A percentile compares a stretch with the other conserved stretches of the same genome.
phyloP scores from a whole-genome alignment of 1,284 basidiomycete genomes.

The Ustilago trichophora region DNA sequence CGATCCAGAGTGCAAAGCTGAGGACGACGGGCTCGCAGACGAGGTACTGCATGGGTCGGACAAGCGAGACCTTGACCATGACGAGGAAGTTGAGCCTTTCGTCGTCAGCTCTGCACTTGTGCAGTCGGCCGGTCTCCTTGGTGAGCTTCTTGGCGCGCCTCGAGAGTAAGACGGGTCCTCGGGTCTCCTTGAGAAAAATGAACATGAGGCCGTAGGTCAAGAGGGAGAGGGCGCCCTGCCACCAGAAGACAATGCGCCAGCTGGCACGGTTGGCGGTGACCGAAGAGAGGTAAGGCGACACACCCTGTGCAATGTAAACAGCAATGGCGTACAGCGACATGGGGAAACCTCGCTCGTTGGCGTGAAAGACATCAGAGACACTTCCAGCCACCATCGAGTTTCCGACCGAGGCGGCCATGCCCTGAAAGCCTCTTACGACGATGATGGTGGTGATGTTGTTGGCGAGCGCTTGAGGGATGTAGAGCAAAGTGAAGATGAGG shows the following conservation, averaged over 20 bases:
- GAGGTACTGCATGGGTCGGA: constrained; percentile 64
- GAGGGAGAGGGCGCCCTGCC: constrained; percentile 38
- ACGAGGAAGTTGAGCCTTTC: constrained; percentile 53
- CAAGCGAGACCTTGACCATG: constrained; percentile 63
- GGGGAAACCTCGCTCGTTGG: constrained; percentile 65
- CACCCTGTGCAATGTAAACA: constrained; percentile 66
- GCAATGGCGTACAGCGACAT: constrained; percentile 68
- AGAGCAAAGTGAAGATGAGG: constrained; percentile 46
- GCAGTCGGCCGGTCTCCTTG: constrained; percentile 65
- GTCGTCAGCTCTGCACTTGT: constrained; percentile 66
- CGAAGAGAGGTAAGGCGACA: constrained; percentile 55
- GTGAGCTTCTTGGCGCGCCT: constrained; percentile 66
- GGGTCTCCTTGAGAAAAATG: constrained; percentile 63
- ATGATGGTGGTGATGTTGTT: constrained; percentile 56
- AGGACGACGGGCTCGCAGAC: constrained; percentile 69
- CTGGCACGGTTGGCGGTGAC: constrained; percentile 53
- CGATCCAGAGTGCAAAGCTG: constrained; percentile 68
- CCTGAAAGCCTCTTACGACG: constrained; percentile 66
- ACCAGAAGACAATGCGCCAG: constrained; percentile 63
- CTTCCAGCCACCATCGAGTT: constrained; percentile 63
- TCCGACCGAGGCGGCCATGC: constrained; percentile 62
- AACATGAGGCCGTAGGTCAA: constrained; percentile 36
- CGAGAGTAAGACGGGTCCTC: constrained; percentile 69
- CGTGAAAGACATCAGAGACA: constrained; percentile 63
- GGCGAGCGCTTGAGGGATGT: constrained; percentile 59